Base-by-base conservation (phyloP, 108 stramenopile genomes). In the Cyclotella choctawhatcheeana region DNA sequence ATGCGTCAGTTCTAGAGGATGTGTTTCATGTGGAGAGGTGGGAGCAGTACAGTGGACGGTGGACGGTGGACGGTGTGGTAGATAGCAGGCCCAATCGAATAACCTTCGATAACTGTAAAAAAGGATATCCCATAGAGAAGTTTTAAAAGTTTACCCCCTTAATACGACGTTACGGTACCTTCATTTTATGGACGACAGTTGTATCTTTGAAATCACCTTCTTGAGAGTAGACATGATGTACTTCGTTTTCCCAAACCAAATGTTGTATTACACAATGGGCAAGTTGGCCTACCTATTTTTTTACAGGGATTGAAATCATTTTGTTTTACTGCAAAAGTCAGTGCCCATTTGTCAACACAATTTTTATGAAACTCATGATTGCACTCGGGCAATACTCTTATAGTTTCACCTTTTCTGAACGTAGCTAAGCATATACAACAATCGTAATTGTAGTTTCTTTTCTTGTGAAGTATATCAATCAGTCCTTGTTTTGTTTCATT, bases 301-400 rank as follows among this genome's bases (percentile, higher is more conserved):
- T 43, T 48, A 48, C 64, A 70, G 34, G 31, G 37, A 59, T 79
- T 44, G 17, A 50, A 22, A 32, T 64, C 20, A 58, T 63, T 70
- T 30, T 34, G 48, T 16, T 51, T 77, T 29, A 29, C 54, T n/a
- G 73, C 79, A 67, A 84, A 88, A 1, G 84, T 85, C 29, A 63
- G 61, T 33, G 81, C 86, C 86, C 86, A 88, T 40, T 85, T 62
- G 69, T 83, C 84, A 17, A 88, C 60, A 63, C 86, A 88, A 31
- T 52, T 55, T 58, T 77, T 29, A 47, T 88, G 86, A 21, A 88
- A 83, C 62, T 88, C 86, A 69, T 88, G 86, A 55, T 62, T 56
- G 35, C 86, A 88, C 22, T 22, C 45, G 7, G 86, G 84, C 44
- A 85, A 62, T 33, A 87, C 58, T 30, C 84, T 74, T 27, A 87